Evolutionary conservation across 2,329 filamentous ascomycete genomes (phyloP).

Genomic region (Nemania sp.): DNA sequence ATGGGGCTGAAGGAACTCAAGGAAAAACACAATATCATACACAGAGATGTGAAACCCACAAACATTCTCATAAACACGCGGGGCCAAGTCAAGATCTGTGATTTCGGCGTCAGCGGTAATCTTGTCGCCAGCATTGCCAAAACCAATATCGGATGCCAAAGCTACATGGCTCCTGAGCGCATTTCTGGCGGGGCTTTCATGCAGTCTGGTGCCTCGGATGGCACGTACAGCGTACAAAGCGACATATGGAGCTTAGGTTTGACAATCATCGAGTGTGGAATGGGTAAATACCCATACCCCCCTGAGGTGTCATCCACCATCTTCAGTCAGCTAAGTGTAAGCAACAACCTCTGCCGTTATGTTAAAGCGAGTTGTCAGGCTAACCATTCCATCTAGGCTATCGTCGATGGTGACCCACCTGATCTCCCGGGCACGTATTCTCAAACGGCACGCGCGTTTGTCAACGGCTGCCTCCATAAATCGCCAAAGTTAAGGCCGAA

Average conservation of each 20-base stretch:
- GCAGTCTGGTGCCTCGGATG: slow-evolving; percentile 76
- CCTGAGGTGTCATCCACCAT: slow-evolving; percentile 98
- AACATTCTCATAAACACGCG: slow-evolving; percentile 93
- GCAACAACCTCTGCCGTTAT: slow-evolving; percentile 55
- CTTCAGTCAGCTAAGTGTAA: slow-evolving; percentile 95
- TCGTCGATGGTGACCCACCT: slow-evolving; percentile 96
- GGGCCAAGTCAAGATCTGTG: slow-evolving; percentile 97
- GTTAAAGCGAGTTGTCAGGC: neutral
- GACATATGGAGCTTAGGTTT: slow-evolving; percentile 97
- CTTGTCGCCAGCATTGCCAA: slow-evolving; percentile 97
- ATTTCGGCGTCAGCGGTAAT: slow-evolving; percentile 97
- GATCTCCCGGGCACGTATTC: slow-evolving; percentile 87
- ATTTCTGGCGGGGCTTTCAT: slow-evolving; percentile 89
- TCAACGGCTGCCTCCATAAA: slow-evolving; percentile 90
- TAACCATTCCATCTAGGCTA: slow-evolving; percentile 72
- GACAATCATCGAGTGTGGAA: slow-evolving; percentile 94
- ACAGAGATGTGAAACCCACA: slow-evolving; percentile 98
- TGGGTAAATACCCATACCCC: slow-evolving; percentile 95
- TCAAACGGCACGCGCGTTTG: slow-evolving; percentile 84
- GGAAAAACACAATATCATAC: slow-evolving; percentile 99
- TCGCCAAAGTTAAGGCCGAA: slow-evolving; percentile 92
- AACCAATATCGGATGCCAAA: slow-evolving; percentile 98
- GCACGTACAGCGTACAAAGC: slow-evolving; percentile 96
- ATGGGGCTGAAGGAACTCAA: slow-evolving; percentile 94
- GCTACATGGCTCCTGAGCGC: slow-evolving; percentile 97